These are phyloP conservation scores for Aureoboletus auriporus DNA, from an alignment of 768 basidiomycete genomes.

Conservation along the genomic window DNA sequence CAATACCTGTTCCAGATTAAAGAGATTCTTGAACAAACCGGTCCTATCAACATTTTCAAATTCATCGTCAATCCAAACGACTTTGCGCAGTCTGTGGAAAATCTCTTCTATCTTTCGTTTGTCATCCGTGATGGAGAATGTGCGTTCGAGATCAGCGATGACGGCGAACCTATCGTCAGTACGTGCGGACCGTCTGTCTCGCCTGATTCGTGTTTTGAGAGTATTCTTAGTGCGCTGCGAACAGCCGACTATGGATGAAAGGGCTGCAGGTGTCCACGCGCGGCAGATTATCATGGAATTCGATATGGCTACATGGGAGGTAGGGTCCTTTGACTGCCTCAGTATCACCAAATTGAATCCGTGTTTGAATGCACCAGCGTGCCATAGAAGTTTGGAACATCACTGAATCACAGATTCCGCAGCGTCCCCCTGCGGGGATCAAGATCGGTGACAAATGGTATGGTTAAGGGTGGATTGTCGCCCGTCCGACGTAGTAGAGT, in stretches of 20 bases:
- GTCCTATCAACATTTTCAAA: constrained; percentile 70
- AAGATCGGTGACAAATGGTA: constrained; percentile 70
- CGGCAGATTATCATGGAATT: constrained; percentile 90
- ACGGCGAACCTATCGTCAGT: constrained; percentile 78
- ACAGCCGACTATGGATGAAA: constrained; percentile 60
- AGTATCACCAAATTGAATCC: neutral
- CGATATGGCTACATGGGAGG: constrained; percentile 87
- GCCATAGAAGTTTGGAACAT: constrained; percentile 89
- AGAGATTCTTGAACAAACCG: constrained; percentile 48
- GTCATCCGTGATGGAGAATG: constrained; percentile 83
- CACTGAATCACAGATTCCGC: constrained; percentile 68
- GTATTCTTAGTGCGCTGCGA: constrained; percentile 53
- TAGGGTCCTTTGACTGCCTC: constrained; percentile 29
- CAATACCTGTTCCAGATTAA: constrained; percentile 45
- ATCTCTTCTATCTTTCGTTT: constrained; percentile 93
- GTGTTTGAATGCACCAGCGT: constrained; percentile 42
- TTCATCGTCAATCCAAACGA: constrained; percentile 88
- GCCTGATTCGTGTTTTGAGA: neutral
- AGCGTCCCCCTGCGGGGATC: constrained; percentile 55
- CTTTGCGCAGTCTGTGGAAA: constrained; percentile 94
- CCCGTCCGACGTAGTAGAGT: neutral
- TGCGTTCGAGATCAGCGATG: constrained; percentile 61
- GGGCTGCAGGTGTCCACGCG: constrained; percentile 59
- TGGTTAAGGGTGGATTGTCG: constrained; percentile 35
- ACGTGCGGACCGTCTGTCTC: constrained; percentile 23